Evolutionary conservation across 768 basidiomycete species (phyloP), one percentile per base, ranked within the genome.

Genomic region (Calocybe cyanea): DNA sequence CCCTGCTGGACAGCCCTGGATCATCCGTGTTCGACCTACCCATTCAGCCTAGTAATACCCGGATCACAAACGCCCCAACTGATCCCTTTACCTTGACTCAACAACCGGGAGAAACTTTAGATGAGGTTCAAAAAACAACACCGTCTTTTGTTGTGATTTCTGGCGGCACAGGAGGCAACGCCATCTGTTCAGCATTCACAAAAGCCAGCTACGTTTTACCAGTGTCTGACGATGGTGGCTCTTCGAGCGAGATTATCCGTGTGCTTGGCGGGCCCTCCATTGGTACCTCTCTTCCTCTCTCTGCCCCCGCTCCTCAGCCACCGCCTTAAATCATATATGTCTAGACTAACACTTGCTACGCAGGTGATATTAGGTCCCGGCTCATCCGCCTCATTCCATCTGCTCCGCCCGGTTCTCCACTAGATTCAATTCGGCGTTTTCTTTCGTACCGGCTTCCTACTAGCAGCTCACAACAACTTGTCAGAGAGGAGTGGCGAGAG

Each of bases 141-240:
- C 43, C 73, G 1, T 78, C 82, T 1, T 86, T 77, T 60, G 62
- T 93, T 6, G 77, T 96, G 40, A 78, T 97, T 44, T 93, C 91
- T 40, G 93, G 93, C 0, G 93, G 93, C n/a, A 92, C 92, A 25
- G 93, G 93, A 33, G 91, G 92, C 39, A 97, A 97, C 60, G 77
- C 87, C 17, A 87, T 97, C 53, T 92, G 90, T 54, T 71, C 86
- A 32, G 90, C 92, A 2, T 96, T 97, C 59, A 76, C 74, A 2
- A 65, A 73, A 49, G 83, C 87, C 18, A 85, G 81, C 57, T 92
- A 93, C 58, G 83, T 93, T 19, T 72, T 97, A 25, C 94, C 94
- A 4, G 90, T 97, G 24, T 94, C 92, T 5, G 94, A 97, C 60
- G 92, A 97, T 62, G 94, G 94, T 1, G 94, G 94, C 35, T 92